Conservation (phyloP, 306 rosid genomes). For the Acacia acuminata region DNA sequence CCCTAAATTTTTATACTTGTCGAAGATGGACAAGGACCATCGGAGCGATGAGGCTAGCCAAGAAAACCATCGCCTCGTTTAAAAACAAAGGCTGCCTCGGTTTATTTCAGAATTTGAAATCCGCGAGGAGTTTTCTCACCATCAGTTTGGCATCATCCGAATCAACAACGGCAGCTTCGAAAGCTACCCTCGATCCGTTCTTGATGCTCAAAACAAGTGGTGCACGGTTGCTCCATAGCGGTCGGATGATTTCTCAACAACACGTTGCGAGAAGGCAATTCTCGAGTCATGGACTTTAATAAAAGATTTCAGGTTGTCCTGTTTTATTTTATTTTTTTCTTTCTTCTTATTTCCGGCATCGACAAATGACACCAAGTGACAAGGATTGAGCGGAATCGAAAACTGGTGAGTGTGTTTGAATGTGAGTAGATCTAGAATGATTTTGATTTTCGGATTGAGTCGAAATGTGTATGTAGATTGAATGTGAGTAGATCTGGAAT, state of each 20-base stretch:
- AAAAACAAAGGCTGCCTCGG: conserved; percentile 31
- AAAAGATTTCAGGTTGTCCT: background rate
- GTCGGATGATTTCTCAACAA: conserved; percentile 56
- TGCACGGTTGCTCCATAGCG: conserved; percentile 57
- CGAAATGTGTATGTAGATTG: too few relatives aligned
- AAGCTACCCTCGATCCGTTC: conserved; percentile 54
- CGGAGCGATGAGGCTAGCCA: conserved; percentile 33
- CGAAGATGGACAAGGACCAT: conserved; percentile 43
- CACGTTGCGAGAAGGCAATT: conserved; percentile 39
- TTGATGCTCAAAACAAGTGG: conserved; percentile 46
- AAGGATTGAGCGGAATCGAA: too few relatives aligned
- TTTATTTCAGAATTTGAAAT: conserved; percentile 36
- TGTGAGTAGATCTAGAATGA: too few relatives aligned
- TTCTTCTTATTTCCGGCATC: too few relatives aligned
- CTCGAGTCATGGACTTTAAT: conserved; percentile 39
- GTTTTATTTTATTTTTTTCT: too few relatives aligned
- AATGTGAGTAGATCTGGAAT: too few relatives aligned
- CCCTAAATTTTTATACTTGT: background rate
- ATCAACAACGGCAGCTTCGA: conserved; percentile 74
- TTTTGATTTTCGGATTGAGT: too few relatives aligned
- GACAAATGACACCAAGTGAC: too few relatives aligned
- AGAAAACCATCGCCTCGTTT: conserved; percentile 18
- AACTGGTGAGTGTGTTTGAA: too few relatives aligned
- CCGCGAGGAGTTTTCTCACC: conserved; percentile 61
- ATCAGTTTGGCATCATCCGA: conserved; percentile 41